A percentile compares a stretch with the other conserved stretches of the same genome.
Evolutionary conservation across 306 rosid species (phyloP).

Genomic region (Malus sieversii): DNA sequence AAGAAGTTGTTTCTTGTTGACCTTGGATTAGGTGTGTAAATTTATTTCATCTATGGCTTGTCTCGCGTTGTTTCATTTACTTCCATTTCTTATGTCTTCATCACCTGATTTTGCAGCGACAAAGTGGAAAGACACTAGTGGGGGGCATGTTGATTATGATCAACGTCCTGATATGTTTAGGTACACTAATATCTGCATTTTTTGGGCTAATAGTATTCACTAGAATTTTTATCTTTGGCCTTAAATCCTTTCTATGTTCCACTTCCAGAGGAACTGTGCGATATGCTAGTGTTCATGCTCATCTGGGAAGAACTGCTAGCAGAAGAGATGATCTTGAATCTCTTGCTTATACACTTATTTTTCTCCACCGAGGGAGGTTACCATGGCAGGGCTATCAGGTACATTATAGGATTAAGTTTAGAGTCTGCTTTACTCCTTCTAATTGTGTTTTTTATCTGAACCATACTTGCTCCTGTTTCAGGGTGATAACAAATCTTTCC

Average conservation of each 20-base stretch:
- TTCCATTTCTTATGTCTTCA: conserved; percentile 1
- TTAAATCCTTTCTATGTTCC: conserved; percentile 3
- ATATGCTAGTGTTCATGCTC: conserved; percentile 97
- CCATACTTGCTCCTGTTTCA: conserved; percentile 11
- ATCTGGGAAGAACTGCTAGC: conserved; percentile 92
- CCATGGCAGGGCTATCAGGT: conserved; percentile 99
- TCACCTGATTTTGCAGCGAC: conserved; percentile 51
- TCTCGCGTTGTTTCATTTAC: conserved; percentile 10
- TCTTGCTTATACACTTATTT: conserved; percentile 85
- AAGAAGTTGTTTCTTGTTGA: conserved; percentile 92
- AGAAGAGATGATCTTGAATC: conserved; percentile 97
- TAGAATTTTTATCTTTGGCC: background rate
- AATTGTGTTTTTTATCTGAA: background rate
- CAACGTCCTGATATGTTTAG: conserved; percentile 98
- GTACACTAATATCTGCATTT: conserved; percentile 19
- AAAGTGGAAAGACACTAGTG: conserved; percentile 83
- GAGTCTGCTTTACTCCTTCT: conserved; percentile 1
- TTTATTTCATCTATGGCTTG: background rate
- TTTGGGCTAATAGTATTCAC: background rate
- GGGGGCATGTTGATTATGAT: conserved; percentile 85
- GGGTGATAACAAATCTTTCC: conserved; percentile 89
- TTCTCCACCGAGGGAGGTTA: conserved; percentile 81
- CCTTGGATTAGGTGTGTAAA: conserved; percentile 76
- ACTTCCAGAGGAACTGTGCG: conserved; percentile 79
- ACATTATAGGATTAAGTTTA: conserved; percentile 5